phyloP scores from a whole-genome alignment of 2,329 filamentous ascomycete genomes.

The Fonsecaea erecta region DNA sequence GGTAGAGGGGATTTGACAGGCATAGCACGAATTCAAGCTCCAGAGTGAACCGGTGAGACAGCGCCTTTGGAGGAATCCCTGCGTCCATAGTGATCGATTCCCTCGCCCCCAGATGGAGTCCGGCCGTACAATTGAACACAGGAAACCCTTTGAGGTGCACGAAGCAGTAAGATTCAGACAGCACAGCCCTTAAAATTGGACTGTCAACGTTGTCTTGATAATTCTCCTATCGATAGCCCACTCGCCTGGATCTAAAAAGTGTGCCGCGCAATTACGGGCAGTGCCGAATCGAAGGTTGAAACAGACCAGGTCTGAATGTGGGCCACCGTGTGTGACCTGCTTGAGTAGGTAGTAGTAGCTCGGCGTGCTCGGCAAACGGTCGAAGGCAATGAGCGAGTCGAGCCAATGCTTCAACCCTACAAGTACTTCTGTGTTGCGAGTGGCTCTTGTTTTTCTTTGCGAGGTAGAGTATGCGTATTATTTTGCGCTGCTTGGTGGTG shows the following conservation, averaged over 20 bases:
- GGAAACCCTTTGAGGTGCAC: background rate
- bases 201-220: background rate
- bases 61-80: constrained; percentile 42
- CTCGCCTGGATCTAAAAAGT: background rate
- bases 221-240: constrained; percentile 1
- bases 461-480: background rate
- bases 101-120: background rate
- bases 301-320: background rate
- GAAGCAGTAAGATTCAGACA: background rate
- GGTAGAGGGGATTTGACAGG: constrained; percentile 55
- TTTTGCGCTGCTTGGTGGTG: background rate
- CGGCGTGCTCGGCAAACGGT: background rate
- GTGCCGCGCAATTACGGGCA: background rate
- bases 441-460: background rate
- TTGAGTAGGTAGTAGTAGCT: background rate
- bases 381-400: background rate
- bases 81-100: constrained; percentile 22
- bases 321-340: background rate
- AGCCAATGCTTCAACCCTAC: background rate
- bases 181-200: background rate
- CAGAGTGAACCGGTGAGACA: constrained; percentile 54
- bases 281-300: background rate
- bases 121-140: background rate
- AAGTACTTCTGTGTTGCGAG: background rate
- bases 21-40: constrained; percentile 57